Percentiles rank a stretch among this genome's conserved stretches.
These are phyloP conservation scores for Neurospora sublineolata DNA, from an alignment of 495 filamentous ascomycete genomes.

Conservation along the genomic window DNA sequence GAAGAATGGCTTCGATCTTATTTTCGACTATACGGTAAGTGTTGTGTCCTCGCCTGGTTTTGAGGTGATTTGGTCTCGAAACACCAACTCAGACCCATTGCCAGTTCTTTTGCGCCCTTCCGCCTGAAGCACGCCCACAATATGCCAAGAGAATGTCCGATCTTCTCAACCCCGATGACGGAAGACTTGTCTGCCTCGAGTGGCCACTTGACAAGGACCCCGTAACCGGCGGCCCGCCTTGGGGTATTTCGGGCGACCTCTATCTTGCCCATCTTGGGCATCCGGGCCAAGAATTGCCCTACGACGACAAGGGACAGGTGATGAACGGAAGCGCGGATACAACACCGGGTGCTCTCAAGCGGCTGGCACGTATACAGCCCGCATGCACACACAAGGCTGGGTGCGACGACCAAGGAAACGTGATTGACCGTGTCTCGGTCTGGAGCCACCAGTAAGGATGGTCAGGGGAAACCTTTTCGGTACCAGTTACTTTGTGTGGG, in stretches of 20 bases:
- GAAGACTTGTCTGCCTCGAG: slow-evolving; percentile 65
- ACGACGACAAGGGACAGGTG: slow-evolving; percentile 44
- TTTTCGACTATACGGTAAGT: slow-evolving; percentile 76
- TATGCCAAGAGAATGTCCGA: slow-evolving; percentile 59
- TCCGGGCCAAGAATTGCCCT: slow-evolving; percentile 54
- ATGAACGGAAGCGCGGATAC: slow-evolving; percentile 11
- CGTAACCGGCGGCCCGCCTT: slow-evolving; percentile 57
- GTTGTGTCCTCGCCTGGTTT: neutral
- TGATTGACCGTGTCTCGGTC: slow-evolving; percentile 49
- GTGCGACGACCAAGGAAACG: slow-evolving; percentile 35
- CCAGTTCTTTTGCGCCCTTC: slow-evolving; percentile 74
- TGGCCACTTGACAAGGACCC: slow-evolving; percentile 64
- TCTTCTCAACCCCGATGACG: slow-evolving; percentile 50
- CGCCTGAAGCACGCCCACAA: slow-evolving; percentile 46
- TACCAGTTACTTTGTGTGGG: neutral
- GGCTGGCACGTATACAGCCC: slow-evolving; percentile 55
- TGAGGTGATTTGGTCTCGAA: slow-evolving; percentile 2
- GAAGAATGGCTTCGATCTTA: slow-evolving; percentile 53
- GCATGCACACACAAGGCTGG: slow-evolving; percentile 53
- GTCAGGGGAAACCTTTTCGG: neutral
- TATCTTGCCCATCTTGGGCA: slow-evolving; percentile 56
- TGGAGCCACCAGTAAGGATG: slow-evolving; percentile 21
- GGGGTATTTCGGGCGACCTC: slow-evolving; percentile 45
- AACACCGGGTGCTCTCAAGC: slow-evolving; percentile 40
- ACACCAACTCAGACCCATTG: neutral